Base-by-base conservation (phyloP, 257 asterid genomes). In the Solanum medicagineum region DNA sequence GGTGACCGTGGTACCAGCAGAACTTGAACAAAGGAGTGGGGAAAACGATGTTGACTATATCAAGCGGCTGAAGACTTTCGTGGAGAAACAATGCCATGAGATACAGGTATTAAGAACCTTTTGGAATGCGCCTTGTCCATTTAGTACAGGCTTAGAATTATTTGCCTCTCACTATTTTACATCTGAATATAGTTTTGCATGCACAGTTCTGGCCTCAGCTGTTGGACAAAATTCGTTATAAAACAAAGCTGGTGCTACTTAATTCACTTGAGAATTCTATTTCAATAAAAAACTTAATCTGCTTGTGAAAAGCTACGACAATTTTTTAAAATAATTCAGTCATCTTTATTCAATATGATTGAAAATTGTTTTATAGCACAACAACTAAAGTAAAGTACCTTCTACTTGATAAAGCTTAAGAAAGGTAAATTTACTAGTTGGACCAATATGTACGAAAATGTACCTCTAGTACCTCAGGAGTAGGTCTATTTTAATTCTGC, bases 81-180 rank as follows among this genome's bases (percentile, higher is more conserved):
- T 94, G 84, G 97, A 95, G 95, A 94, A 92, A 89, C 99, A 96
- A 85, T 96, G 98, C 89, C 88, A 86, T 85, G 99, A 96, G 92
- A 96, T 96, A 87, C 98, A 96, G 98, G 99, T 95, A 95, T 98
- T 93, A 95, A 79, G 19, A 17, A 53, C 26, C 10, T 79, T 53
- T 16, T 29, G 83, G 83, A 53, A 79, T 79, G 29, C 45, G 53
- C 83, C 16, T 5, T 53, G 20, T 79, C 65, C 47, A 26, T 79
- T 12, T 26, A 53, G 9, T 24, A 66, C 62, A 24, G 68, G 59
- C 75, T 16, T 79, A 16, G 83, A 79, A 51, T 79, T 79, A 79
- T 45, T 83, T 83, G 32, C 26, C 0, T 60, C 75, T 83, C 79
- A 45, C 60, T n/a, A 40, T 62, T 60, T 36, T 59, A 62, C 20